Evolutionary conservation across 345 rosid genomes (phyloP).

Genomic region (Pseudoturritis turrita): DNA sequence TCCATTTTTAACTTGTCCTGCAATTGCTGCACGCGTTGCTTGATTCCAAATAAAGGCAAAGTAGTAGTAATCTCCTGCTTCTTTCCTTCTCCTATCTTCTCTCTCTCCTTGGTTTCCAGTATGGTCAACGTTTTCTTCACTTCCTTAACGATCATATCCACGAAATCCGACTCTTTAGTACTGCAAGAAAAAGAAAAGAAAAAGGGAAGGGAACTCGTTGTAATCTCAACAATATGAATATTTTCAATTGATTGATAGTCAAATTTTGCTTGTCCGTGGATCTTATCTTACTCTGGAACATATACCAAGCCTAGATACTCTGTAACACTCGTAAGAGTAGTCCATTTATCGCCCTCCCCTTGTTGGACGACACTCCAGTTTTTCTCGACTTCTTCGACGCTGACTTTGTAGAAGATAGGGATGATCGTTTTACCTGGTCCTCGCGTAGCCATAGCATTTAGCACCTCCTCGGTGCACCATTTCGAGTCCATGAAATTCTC

Average conservation of each 20-base stretch:
- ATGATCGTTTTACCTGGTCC: background rate
- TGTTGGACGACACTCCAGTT: background rate
- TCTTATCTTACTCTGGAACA: background rate
- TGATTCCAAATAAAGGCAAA: background rate
- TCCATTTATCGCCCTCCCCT: background rate
- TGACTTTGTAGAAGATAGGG: constrained; percentile 22
- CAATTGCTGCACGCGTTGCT: background rate
- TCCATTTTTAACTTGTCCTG: background rate
- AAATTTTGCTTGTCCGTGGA: background rate
- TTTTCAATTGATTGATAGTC: background rate
- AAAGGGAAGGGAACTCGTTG: background rate
- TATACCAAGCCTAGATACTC: background rate
- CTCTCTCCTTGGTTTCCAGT: background rate
- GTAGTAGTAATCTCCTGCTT: background rate
- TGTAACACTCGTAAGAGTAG: background rate
- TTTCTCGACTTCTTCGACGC: background rate
- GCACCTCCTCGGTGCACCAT: constrained; percentile 23
- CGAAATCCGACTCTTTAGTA: background rate
- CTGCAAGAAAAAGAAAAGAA: background rate
- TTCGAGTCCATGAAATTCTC: background rate
- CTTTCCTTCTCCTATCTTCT: background rate
- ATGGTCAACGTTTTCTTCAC: background rate
- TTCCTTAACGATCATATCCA: background rate
- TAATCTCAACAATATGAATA: background rate
- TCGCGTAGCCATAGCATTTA: background rate